A percentile compares a stretch with the other conserved stretches of the same genome.
Conservation (phyloP, 164 flowering plant species). For the Chloranthus sessilifolius region DNA sequence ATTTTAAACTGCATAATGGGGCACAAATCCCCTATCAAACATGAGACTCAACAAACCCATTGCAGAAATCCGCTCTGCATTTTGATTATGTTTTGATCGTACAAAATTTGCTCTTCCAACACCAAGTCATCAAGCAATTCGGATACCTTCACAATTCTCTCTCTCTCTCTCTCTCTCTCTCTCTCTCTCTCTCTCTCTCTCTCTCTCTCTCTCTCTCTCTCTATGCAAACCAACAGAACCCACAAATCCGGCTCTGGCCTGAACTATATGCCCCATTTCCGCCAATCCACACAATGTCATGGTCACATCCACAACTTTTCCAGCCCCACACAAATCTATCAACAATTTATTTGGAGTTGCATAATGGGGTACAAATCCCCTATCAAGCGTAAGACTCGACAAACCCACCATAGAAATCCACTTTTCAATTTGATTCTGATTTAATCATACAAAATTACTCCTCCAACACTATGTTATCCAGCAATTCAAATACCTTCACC, state of each 20-base stretch:
- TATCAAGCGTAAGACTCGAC: conserved; percentile 55
- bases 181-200: too few relatives aligned
- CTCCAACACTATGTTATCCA: conserved; percentile 60
- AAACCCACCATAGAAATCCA: too few relatives aligned
- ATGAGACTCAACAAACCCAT: conserved; percentile 47
- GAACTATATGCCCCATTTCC: conserved; percentile 61
- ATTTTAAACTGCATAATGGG: conserved; percentile 82
- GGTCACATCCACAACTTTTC: conserved; percentile 50
- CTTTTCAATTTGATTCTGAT: too few relatives aligned
- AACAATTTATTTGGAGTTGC: conserved; percentile 75
- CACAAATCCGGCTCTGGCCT: conserved; percentile 61
- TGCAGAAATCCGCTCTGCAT: too few relatives aligned
- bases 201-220: too few relatives aligned
- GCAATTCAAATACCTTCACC: conserved; percentile 46
- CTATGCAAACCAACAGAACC: conserved; percentile 56
- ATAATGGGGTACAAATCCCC: conserved; percentile 74
- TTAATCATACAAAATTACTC: too few relatives aligned
- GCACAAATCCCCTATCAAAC: conserved; percentile 63
- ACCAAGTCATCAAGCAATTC: conserved; percentile 59
- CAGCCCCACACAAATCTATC: conserved; percentile 50
- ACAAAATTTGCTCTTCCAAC: too few relatives aligned
- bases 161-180: too few relatives aligned
- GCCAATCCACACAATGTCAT: conserved; percentile 37
- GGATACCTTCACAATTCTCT: conserved; percentile 48
- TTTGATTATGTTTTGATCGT: too few relatives aligned